Base-by-base conservation (phyloP, 768 basidiomycete species). In the Megacollybia marginata region DNA sequence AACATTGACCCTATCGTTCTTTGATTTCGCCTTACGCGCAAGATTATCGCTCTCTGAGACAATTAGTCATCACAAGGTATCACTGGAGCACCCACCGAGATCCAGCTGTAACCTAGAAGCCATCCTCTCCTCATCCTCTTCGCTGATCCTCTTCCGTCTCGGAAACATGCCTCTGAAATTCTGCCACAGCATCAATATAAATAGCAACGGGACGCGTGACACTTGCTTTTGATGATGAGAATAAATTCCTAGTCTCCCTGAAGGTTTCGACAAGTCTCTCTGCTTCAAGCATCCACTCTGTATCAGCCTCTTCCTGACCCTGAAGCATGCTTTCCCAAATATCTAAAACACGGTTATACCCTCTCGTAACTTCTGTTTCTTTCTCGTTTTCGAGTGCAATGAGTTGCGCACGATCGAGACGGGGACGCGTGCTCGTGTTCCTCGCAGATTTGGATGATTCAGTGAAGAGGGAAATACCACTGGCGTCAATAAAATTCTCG, bases 261-360 rank as follows among this genome's bases (percentile, higher is more conserved):
- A 93, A 97, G 62, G 80, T 83, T 52, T 96, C 93, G 4, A 96
- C 77, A 43, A 99, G 70, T 56, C 80, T 85, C 60, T 91, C 89
- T 0, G 92, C 91, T 57, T 91, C 83, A 28, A 84, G 60, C 55
- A 95, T 68, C 88, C 93, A 97, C 56, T 85, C 79, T 46, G 78
- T 72, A 50, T 79, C 71, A 3, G 3, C 69, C 62, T 44, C 44
- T 13, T 15, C n/a, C 9, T 63, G 71, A 6, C 62, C 64, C 10
- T 60, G 62, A 34, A 77, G 62, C 73, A 82, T 79, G 13, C 56
- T 69, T 4, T 69, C 68, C 85, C 84, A 85, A 1, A 88, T 63
- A 31, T 85, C 81, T 54, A 74, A 72, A 36, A 91, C 61, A 34
- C 79, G 69, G 28, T 63, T 66, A 62, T 84, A 87, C 10, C 82